Base-by-base conservation (phyloP, 2,329 filamentous ascomycete species). In the Alternaria sp. region DNA sequence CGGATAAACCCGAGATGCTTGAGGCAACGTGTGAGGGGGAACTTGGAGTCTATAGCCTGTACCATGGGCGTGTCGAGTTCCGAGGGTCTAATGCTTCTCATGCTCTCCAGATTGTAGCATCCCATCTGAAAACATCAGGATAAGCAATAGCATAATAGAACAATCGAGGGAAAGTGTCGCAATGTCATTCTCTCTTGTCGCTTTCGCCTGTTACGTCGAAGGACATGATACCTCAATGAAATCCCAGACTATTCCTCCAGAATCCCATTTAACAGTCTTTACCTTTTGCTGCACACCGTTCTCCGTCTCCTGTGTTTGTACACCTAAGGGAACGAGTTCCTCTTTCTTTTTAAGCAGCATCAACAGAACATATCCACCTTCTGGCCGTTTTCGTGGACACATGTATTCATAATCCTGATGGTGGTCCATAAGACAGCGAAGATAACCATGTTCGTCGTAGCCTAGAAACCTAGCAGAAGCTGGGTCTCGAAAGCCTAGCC, bases 401-500 rank as follows among this genome's bases (percentile, higher is more conserved):
- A 62, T 59, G 32, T 46, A 43, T 54, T 62, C 59, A 18, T 18
- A 41, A 14, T 41, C 18, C 9, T 41, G 5, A 38, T 51, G 44
- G 11, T 55, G 43, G 4, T 38, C n/a, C 45, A n/a, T 45, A 58
- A 55, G 38, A 38, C 38, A 59, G 20, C 38, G 30, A 14, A 54
- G 12, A 20, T 30, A 20, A 6, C 38, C 59, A 2, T 55, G 55
- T 36, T 57, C 12, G 36, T 61, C 18, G 36, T 50, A 61, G 22
- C 59, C 59, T 10, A 66, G 34, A 22, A 32, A 57, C 14, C 22
- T 25, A 11, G 63, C 67, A 25, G 77, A 78, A 3, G 74, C 69
- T 18, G 68, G 69, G 59, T 80, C 79, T 22, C 68, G 69, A 52
- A 82, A 81, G 0, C 80, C 80, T 0, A 81, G 62, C 77, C 78